Base-by-base conservation (phyloP, 306 rosid genomes). In the Coriaria nepalensis region DNA sequence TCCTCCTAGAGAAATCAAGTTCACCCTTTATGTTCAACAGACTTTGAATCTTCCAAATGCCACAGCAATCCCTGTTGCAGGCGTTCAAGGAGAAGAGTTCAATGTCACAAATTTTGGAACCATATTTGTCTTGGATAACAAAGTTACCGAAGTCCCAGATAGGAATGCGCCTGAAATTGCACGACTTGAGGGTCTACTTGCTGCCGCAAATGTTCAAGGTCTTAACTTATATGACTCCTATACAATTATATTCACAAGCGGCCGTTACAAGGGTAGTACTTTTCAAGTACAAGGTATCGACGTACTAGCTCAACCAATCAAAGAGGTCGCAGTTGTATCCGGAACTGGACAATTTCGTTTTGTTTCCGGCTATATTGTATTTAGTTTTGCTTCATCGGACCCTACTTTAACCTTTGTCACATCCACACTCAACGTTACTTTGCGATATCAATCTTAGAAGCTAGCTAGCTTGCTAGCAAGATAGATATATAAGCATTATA, bases 241-340 rank as follows among this genome's bases (percentile, higher is more conserved):
- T 61, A 73, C 83, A 0, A 68, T 80, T 67, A 52, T 73, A 2
- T 76, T 76, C 61, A 73, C 63, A 4, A 51, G 49, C 7, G 88
- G 88, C 6, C 64, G 62, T 14, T 76, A 51, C 64, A 56, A 40
- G 53, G 83, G 83, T 40, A 80, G 88, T 51, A 76, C 37, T 35
- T 59, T 76, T 72, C 78, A 76, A 64, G 73, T 76, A 57, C 88
- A 76, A 52, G 83, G 83, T 5, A 52, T 76, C 9, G 81, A 76
- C 50, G 37, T 73, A 5, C 70, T 65, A 53, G 9, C 61, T 0
- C 7, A 49, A 70, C 60, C 70, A 52, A 53, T 67, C 44, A 54
- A 76, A 4, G 81, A 80, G 47, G 73, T 73, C 0, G 76, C 76
- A 2, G 29, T 20, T 20, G 29, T 20, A 20, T 20, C 29, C 29